Base-by-base conservation (phyloP, 106 monocot genomes). In the Posidonia australis region DNA sequence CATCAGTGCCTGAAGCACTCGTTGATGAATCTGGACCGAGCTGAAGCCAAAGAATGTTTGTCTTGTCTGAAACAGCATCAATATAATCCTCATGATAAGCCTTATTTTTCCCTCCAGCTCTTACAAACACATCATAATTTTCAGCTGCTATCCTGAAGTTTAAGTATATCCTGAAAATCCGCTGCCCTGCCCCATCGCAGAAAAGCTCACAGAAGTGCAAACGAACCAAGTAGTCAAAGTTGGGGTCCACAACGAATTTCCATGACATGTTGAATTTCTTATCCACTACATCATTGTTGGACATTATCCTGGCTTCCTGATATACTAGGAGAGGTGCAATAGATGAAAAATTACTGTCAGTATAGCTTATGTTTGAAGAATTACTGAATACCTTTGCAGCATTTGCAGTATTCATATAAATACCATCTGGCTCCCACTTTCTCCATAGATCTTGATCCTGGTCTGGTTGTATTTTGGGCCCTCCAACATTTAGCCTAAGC, bases 131-230 rank as follows among this genome's bases (percentile, higher is more conserved):
- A 48, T 92, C 92, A 57, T 84, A 92, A 31, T 82, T 69, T 12
- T 92, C 84, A 16, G 79, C 81, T 18, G 92, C 92, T 4, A 84
- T 87, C 54, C 77, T 81, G 65, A 87, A 82, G 36, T 92, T 87
- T 27, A 92, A 75, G 62, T 77, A 92, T n/a, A 92, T 87, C 66
- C 71, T 81, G 71, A 92, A 92, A 59, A 80, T 65, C 41, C 92
- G 76, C 65, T 87, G 81, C 60, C 75, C 79, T 29, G 74, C 57
- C 11, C 55, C 79, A 58, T 82, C 77, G 55, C 71, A 87, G 45
- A 66, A 3, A 12, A 92, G 73, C 75, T 92, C 92, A 62, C 92
- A 92, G 79, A 92, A 92, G 59, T 92, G 87, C 10, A 92, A 58
- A 26, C 87, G 66, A 11, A 87, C 72, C 63, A 92, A 73, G 73